phyloP scores from a whole-genome alignment of 305 asterid species.

The Fraxinus greggii region DNA sequence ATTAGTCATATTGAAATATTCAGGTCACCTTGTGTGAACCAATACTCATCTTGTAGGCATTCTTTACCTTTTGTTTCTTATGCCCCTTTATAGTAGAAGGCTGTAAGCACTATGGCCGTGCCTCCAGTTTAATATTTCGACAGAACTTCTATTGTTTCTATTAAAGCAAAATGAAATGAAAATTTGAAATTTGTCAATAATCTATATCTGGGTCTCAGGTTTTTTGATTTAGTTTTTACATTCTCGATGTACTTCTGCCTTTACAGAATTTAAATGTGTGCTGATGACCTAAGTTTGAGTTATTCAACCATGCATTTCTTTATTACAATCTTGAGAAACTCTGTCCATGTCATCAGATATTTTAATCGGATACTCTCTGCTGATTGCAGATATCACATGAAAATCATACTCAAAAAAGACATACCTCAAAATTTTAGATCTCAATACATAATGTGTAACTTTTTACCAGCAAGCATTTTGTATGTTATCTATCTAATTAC shows the following conservation, averaged over 20 bases:
- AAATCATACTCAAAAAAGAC: neutral
- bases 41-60: neutral
- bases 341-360: neutral
- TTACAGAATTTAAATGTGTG: neutral
- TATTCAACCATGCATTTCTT: neutral
- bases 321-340: neutral
- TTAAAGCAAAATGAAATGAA: neutral
- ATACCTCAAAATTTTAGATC: neutral
- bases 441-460: neutral
- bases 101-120: neutral
- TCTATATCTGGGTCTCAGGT: neutral
- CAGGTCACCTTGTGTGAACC: neutral
- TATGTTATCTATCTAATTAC: neutral
- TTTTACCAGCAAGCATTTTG: slow-evolving; percentile 15
- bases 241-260: neutral
- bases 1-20: neutral
- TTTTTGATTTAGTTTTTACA: neutral
- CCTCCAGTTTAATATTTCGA: slow-evolving; percentile 4
- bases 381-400: neutral
- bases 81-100: neutral
- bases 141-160: neutral
- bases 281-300: slow-evolving; percentile 3
- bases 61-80: neutral
- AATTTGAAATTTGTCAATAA: neutral
- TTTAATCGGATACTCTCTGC: neutral